These are phyloP conservation scores for Fusarium sp. DNA, from an alignment of 2,329 filamentous ascomycete genomes.

Conservation along the genomic window DNA sequence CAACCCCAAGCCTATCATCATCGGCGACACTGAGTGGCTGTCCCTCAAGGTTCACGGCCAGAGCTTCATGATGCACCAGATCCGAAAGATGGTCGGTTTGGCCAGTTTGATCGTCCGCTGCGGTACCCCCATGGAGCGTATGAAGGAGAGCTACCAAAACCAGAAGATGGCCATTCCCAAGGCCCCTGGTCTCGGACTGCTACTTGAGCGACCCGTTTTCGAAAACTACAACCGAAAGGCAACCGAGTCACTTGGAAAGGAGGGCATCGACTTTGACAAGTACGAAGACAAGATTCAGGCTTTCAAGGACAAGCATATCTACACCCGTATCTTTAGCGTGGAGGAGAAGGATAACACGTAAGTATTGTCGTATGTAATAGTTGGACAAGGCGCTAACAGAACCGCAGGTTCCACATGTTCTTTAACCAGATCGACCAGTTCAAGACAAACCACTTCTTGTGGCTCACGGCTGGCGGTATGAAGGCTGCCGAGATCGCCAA, in stretches of 20 bases:
- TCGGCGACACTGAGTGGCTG: conserved; percentile 94
- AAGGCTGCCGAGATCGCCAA: conserved; percentile 63
- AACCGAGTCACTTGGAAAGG: conserved; percentile 69
- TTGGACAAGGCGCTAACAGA: conserved; percentile 25
- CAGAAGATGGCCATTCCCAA: conserved; percentile 90
- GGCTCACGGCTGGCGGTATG: conserved; percentile 76
- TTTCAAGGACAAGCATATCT: conserved; percentile 94
- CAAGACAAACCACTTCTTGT: conserved; percentile 77
- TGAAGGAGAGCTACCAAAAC: conserved; percentile 77
- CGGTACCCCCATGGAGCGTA: conserved; percentile 77
- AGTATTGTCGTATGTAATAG: conserved; percentile 54
- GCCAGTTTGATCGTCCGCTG: conserved; percentile 85
- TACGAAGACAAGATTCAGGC: conserved; percentile 82
- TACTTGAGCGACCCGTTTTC: conserved; percentile 93
- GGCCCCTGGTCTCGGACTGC: conserved; percentile 86
- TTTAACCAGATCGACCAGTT: conserved; percentile 84
- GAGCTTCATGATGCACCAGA: conserved; percentile 99
- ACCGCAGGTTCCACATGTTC: conserved; percentile 75
- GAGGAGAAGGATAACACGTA: conserved; percentile 89
- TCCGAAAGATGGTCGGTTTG: conserved; percentile 99
- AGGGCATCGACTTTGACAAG: conserved; percentile 80
- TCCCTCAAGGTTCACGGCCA: conserved; percentile 96
- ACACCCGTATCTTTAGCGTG: conserved; percentile 88
- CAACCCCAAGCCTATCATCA: conserved; percentile 80
- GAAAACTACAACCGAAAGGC: conserved; percentile 85